Evolutionary conservation across 164 flowering plant genomes (phyloP).

Genomic region (Amborella trichopoda): DNA sequence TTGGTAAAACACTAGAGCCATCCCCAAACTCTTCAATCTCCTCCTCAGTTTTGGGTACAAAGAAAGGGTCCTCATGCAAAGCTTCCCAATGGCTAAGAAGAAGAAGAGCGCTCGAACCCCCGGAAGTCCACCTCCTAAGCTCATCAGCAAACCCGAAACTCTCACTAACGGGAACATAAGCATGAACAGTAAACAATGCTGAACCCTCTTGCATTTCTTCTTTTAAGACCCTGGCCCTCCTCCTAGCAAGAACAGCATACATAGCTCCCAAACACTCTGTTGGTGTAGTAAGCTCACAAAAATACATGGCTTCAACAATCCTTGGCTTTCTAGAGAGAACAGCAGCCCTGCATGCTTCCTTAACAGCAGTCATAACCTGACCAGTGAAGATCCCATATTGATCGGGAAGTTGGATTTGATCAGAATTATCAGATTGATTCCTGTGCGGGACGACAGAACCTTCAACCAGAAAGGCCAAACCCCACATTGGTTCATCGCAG

Average conservation of each 20-base stretch:
- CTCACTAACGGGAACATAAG: conserved; percentile 81
- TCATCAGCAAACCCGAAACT: conserved; percentile 88
- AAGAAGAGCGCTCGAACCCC: conserved; percentile 44
- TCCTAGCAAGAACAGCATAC: conserved; percentile 71
- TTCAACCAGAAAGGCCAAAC: conserved; percentile 66
- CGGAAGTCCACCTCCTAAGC: conserved; percentile 44
- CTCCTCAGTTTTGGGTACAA: conserved; percentile 88
- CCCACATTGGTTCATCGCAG: conserved; percentile 97
- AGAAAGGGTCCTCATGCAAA: conserved; percentile 81
- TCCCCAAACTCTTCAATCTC: conserved; percentile 95
- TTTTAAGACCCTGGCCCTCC: conserved; percentile 66
- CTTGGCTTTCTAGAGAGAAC: conserved; percentile 72
- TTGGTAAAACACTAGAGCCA: conserved; percentile 71
- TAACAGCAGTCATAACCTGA: conserved; percentile 76
- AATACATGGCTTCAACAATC: conserved; percentile 80
- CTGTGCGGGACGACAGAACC: conserved; percentile 33
- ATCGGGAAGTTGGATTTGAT: conserved; percentile 28
- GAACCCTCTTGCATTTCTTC: conserved; percentile 95
- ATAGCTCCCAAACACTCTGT: conserved; percentile 65
- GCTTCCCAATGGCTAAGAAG: conserved; percentile 89
- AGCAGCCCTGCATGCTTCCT: conserved; percentile 78
- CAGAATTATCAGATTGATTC: conserved; percentile 23
- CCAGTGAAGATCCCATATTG: conserved; percentile 62
- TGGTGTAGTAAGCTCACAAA: conserved; percentile 78
- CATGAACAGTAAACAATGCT: conserved; percentile 81